Base-by-base conservation (phyloP, 2,329 filamentous ascomycete genomes). In the Grosmannia serpens region DNA sequence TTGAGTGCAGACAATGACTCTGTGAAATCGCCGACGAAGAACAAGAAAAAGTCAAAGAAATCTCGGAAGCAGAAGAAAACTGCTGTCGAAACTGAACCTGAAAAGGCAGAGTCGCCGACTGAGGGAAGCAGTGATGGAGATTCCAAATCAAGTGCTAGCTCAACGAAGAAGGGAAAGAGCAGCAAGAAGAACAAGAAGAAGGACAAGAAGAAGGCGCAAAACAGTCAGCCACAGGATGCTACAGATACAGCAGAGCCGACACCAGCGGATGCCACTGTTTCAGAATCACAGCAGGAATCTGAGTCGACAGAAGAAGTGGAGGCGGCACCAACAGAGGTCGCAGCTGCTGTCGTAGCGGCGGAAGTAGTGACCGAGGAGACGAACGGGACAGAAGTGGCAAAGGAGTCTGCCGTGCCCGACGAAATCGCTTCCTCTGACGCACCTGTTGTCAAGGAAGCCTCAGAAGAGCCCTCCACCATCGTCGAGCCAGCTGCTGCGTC, bases 21-120 rank as follows among this genome's bases (percentile, higher is more conserved):
- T 11, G 1, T 15, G 3, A 11, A 31, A 31, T 20, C 50, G 17
- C 8, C 51, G 41, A 50, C 47, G 26, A 29, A 27, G 26, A 29
- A 27, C 20, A 47, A 29, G 15, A 49, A 55, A 33, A 56, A 52
- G 44, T 29, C 46, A 31, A 51, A 50, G 49, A 52, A 20, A 24
- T 46, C 26, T 10, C 27, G 46, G 24, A 55, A 56, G 58, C 59
- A 59, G 24, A 59, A 58, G 55, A 59, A 64, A 54, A 60, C 58
- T 44, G 41, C 20, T 44, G 41, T n/a, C 20, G 41, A n/a, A 44
- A n/a, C 41, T 17, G 41, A 44, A 6, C 8, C 41, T n/a, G 41
- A 44, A 7, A 44, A 44, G 20, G 2, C 41, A 44, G 41, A 44
- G 20, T 22, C 41, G n/a, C 41, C 41, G 8, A 44, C 41, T n/a